A percentile compares a stretch with the other conserved stretches of the same genome.
phyloP scores from a whole-genome alignment of 2,329 filamentous ascomycete genomes.

The Hawksworthiomyces lignivorus region DNA sequence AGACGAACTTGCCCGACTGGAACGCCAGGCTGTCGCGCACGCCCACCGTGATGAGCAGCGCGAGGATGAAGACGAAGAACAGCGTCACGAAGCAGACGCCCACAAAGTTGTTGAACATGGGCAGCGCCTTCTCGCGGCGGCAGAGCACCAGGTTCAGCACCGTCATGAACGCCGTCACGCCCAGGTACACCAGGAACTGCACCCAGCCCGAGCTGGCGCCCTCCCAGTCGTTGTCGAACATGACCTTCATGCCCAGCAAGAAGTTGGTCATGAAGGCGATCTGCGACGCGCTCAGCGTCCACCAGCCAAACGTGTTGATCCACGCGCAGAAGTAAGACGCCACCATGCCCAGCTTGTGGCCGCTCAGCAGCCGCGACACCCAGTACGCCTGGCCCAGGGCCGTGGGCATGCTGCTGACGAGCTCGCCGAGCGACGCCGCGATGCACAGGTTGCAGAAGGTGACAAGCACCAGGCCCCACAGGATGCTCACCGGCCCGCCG shows the following conservation, averaged over 20 bases:
- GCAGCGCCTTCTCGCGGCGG: constrained; percentile 37
- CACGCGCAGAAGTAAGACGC: constrained; percentile 13
- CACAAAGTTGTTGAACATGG: constrained; percentile 49
- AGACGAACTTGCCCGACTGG: constrained; percentile 20
- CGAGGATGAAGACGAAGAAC: constrained; percentile 28
- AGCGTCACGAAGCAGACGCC: constrained; percentile 30
- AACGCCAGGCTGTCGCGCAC: constrained; percentile 15
- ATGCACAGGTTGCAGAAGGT: constrained; percentile 66
- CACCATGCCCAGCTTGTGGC: constrained; percentile 17
- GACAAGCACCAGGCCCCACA: constrained; percentile 65
- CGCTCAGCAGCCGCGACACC: constrained; percentile 34
- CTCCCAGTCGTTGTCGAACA: constrained; percentile 12
- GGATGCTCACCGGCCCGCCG: constrained; percentile 60
- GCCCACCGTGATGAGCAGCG: constrained; percentile 18
- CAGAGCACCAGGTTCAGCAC: constrained; percentile 29
- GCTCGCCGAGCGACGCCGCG: constrained; percentile 51
- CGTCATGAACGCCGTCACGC: constrained; percentile 22
- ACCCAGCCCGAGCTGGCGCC: constrained; percentile 13
- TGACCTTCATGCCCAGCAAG: constrained; percentile 14
- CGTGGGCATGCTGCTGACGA: constrained; percentile 52
- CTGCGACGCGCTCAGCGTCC: constrained; percentile 14
- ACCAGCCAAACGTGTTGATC: constrained; percentile 17
- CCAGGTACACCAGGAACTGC: constrained; percentile 45
- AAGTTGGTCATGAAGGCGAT: constrained; percentile 14
- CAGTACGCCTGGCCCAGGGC: constrained; percentile 54